Percentiles rank a stretch among this genome's conserved stretches.
Evolutionary conservation across 208 protist species (phyloP).

Genomic region (Crithidia expoeki): DNA sequence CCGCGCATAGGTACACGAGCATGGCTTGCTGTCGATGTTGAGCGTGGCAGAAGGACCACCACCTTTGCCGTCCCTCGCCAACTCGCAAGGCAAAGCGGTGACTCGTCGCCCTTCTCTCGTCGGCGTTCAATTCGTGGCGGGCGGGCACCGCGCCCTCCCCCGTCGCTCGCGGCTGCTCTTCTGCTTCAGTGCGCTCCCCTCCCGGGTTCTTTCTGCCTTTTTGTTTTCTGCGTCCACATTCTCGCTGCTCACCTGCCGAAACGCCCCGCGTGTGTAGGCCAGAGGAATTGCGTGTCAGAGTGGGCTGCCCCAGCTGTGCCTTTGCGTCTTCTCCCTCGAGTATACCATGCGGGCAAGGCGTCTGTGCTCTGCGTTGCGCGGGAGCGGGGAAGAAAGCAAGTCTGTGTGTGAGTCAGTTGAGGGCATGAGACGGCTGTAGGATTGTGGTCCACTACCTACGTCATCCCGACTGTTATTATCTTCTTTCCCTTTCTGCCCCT

Average conservation of each 20-base stretch:
- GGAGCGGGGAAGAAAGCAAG: not conserved
- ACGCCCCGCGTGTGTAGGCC: not conserved
- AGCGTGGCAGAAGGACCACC: not conserved
- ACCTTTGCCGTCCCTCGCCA: not conserved
- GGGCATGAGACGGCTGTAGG: constrained; percentile 3
- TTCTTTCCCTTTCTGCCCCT: not conserved
- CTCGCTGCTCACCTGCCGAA: not conserved
- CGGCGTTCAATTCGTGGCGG: not conserved
- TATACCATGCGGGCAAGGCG: not conserved
- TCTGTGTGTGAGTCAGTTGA: constrained; percentile 14
- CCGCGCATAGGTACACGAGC: constrained; percentile 7
- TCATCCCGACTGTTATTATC: not conserved
- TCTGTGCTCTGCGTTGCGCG: not conserved
- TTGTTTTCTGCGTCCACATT: not conserved
- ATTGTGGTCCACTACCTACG: not conserved
- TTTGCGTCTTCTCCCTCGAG: not conserved
- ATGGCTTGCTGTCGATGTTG: constrained; percentile 25
- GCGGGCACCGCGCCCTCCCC: not conserved
- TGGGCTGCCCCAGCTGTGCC: not conserved
- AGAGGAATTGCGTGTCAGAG: not conserved
- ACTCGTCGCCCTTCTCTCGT: not conserved
- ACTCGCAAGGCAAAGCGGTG: not conserved
- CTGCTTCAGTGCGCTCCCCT: not conserved
- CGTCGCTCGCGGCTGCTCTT: not conserved
- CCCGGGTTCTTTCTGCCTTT: not conserved